Percentiles rank a stretch among this genome's conserved stretches.
phyloP scores from a whole-genome alignment of 495 filamentous ascomycete species.

The Hypoxylon crocopeplum region DNA sequence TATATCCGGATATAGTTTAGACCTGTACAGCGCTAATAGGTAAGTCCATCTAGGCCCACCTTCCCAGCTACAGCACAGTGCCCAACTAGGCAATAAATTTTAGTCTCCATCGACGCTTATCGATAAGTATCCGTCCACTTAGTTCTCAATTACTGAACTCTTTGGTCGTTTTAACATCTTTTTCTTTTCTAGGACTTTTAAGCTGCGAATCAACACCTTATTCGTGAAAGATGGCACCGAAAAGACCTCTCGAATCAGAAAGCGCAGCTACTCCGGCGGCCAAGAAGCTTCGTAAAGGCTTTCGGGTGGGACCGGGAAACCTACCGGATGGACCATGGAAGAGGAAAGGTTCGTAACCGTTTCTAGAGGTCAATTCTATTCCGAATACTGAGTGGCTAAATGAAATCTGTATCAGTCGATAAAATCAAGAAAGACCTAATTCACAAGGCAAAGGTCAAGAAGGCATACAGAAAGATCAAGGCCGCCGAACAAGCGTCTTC shows the following conservation, averaged over 20 bases:
- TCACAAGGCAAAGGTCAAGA: slow-evolving; percentile 92
- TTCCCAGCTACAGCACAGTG: no score
- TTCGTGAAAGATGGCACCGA: slow-evolving; percentile 64
- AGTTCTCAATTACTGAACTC: background rate
- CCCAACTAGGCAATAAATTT: no score
- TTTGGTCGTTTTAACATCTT: background rate
- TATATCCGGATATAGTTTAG: slow-evolving; percentile 18
- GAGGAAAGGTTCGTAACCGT: slow-evolving; percentile 72
- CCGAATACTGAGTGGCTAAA: slow-evolving; percentile 15
- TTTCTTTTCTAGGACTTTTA: background rate
- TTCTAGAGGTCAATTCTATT: background rate
- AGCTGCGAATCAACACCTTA: background rate
- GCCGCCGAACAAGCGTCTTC: slow-evolving; percentile 55
- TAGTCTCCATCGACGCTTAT: no score
- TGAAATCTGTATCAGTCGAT: slow-evolving; percentile 63
- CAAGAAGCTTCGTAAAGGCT: slow-evolving; percentile 60
- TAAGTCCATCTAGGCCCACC: slow-evolving; percentile 10
- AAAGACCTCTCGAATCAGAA: slow-evolving; percentile 62
- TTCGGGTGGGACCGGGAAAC: slow-evolving; percentile 86
- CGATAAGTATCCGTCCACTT: slow-evolving; percentile 3
- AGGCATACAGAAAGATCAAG: slow-evolving; percentile 89
- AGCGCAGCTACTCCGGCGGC: slow-evolving; percentile 43
- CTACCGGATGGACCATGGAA: slow-evolving; percentile 90
- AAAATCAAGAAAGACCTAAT: slow-evolving; percentile 94
- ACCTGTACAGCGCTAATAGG: background rate